These are phyloP conservation scores for Boletus semigastroideus DNA, from an alignment of 1,284 basidiomycete species.

Conservation along the genomic window DNA sequence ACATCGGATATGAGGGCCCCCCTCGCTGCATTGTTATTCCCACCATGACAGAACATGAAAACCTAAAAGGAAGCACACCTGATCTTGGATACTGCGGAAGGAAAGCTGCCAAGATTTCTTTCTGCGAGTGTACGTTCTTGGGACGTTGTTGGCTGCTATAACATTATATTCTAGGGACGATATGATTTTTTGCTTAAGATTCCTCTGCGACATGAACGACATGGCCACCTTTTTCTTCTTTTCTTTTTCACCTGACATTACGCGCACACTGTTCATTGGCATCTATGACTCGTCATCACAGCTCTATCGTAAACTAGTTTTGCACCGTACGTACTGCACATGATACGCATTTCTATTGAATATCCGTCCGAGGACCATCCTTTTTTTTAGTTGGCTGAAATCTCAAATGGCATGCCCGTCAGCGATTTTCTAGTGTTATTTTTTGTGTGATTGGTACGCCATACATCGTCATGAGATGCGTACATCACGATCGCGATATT, in stretches of 20 bases:
- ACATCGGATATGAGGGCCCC: slow-evolving; percentile 8
- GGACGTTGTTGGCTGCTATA: slow-evolving; percentile 36
- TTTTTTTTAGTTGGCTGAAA: not conserved
- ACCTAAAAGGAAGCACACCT: slow-evolving; percentile 6
- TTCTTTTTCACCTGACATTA: slow-evolving; percentile 1
- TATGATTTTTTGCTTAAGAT: slow-evolving; percentile 29
- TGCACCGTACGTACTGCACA: slow-evolving; percentile 32
- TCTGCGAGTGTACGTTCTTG: slow-evolving; percentile 34
- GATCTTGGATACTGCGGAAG: slow-evolving; percentile 28
- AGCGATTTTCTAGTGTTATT: slow-evolving; percentile 15
- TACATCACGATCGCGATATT: slow-evolving; percentile 23
- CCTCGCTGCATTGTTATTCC: slow-evolving; percentile 6
- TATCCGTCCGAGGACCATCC: slow-evolving; percentile 13
- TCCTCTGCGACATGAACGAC: slow-evolving; percentile 4
- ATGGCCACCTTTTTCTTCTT: slow-evolving; percentile 15
- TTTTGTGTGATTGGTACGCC: slow-evolving; percentile 2
- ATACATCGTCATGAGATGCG: slow-evolving; percentile 8
- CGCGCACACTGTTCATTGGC: slow-evolving; percentile 14
- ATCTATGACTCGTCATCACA: slow-evolving; percentile 30
- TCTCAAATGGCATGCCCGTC: not conserved
- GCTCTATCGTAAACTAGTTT: slow-evolving; percentile 20
- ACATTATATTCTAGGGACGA: slow-evolving; percentile 36
- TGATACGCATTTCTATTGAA: slow-evolving; percentile 31
- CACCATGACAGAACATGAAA: slow-evolving; percentile 7
- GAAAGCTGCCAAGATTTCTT: slow-evolving; percentile 10